phyloP scores from a whole-genome alignment of 2,329 filamentous ascomycete species.

The Ilyonectria sp. region DNA sequence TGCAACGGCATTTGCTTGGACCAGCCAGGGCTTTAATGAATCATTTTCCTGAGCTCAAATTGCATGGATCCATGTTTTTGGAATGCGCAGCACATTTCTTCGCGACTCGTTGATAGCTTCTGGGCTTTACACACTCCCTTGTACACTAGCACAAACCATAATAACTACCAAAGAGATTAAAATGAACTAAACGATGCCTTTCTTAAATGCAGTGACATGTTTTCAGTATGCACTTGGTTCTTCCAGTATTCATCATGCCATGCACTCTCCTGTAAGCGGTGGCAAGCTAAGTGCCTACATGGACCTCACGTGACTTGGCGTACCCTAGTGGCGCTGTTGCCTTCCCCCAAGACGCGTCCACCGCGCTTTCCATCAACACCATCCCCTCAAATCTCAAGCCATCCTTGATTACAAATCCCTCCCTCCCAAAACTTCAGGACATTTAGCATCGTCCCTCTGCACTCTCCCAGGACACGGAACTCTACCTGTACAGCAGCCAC shows the following conservation, averaged over 20 bases:
- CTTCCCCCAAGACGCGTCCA: conserved; percentile 53
- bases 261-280: not conserved
- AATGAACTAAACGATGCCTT: not conserved
- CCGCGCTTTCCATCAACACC: conserved; percentile 49
- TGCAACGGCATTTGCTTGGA: not conserved
- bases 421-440: not conserved
- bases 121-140: conserved; percentile 37
- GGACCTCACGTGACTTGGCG: conserved; percentile 57
- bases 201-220: not conserved
- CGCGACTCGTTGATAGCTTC: conserved; percentile 20
- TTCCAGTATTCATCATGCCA: not conserved
- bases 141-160: conserved; percentile 36
- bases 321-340: conserved; percentile 47
- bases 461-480: not conserved
- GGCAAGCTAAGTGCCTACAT: not conserved
- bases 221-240: not conserved
- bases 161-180: conserved; percentile 26
- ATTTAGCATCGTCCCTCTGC: not conserved
- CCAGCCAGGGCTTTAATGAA: conserved; percentile 12
- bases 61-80: conserved; percentile 41
- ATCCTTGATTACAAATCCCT: conserved; percentile 32
- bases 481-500: conserved; percentile 17
- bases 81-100: conserved; percentile 25
- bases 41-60: conserved; percentile 19
- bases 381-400: conserved; percentile 34